phyloP scores from a whole-genome alignment of 176 grass and related monocot genomes.

The Triticum turgidum region DNA sequence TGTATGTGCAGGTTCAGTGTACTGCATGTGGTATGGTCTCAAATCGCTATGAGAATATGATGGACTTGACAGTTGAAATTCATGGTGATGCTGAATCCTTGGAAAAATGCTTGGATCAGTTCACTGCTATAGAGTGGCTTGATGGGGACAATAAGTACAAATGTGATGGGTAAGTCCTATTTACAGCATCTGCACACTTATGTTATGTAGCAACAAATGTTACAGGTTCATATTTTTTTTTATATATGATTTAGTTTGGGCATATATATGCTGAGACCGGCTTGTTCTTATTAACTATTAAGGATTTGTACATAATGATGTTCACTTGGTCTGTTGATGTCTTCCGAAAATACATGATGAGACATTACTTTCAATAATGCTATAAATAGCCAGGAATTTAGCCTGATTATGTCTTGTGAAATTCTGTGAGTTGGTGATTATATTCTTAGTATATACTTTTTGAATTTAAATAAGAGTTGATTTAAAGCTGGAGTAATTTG shows the following conservation, averaged over 20 bases:
- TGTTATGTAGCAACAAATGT: conserved; percentile 15
- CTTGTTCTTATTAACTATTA: conserved; percentile 11
- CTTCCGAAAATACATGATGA: not conserved
- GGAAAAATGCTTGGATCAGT: conserved; percentile 94
- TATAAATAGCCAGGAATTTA: conserved; percentile 12
- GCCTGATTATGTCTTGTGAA: not conserved
- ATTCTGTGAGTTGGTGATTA: conserved; percentile 10
- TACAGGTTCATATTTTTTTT: not conserved
- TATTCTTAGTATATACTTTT: not conserved
- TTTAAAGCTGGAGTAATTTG: conserved; percentile 3
- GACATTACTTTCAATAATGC: conserved; percentile 12
- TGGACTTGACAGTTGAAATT: conserved; percentile 99
- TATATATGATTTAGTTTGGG: conserved; percentile 3
- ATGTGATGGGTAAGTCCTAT: conserved; percentile 86
- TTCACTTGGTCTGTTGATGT: not conserved
- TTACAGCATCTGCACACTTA: conserved; percentile 12
- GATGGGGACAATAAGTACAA: conserved; percentile 99
- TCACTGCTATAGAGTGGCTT: conserved; percentile 93
- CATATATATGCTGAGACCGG: not conserved
- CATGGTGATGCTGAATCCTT: conserved; percentile 91
- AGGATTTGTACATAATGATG: conserved; percentile 9
- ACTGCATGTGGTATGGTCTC: conserved; percentile 81
- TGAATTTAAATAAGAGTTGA: conserved; percentile 6
- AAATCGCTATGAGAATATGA: conserved; percentile 99
- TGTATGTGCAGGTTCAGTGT: conserved; percentile 73